phyloP scores from a whole-genome alignment of 805 yeast genomes.

The Candida corydali region DNA sequence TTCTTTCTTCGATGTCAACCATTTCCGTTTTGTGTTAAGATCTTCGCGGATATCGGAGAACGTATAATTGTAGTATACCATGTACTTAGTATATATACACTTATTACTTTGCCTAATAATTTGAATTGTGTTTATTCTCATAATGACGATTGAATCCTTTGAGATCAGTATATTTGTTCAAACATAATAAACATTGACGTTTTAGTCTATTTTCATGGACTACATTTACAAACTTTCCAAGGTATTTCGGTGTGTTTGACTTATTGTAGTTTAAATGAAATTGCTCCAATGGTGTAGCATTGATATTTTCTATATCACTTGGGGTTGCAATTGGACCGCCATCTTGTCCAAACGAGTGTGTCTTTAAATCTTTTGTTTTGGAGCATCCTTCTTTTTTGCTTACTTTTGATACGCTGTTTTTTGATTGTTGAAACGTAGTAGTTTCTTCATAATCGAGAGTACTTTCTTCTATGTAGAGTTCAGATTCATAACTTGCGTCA shows the following conservation, averaged over 20 bases:
- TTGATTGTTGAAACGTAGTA: not conserved
- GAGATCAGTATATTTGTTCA: slow-evolving; percentile 11
- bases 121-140: slow-evolving; percentile 7
- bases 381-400: too few species aligned
- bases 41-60: not conserved
- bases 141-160: slow-evolving; percentile 15
- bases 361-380: too few species aligned
- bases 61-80: too few species aligned
- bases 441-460: not conserved
- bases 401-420: too few species aligned
- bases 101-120: too few species aligned
- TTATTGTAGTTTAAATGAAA: slow-evolving; percentile 11
- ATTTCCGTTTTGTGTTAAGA: too few species aligned
- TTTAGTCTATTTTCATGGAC: slow-evolving; percentile 9
- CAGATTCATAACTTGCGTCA: not conserved
- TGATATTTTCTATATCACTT: not conserved
- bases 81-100: too few species aligned
- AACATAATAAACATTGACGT: slow-evolving; percentile 13
- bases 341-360: not conserved
- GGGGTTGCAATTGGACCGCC: not conserved
- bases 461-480: not conserved
- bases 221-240: slow-evolving; percentile 13
- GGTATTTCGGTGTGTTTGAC: slow-evolving; percentile 14
- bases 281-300: not conserved
- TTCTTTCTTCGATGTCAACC: not conserved